Percentiles rank a stretch among this genome's conserved stretches.
These are phyloP conservation scores for Anthracocystis setariae DNA, from an alignment of 1,284 basidiomycete species.

Conservation along the genomic window DNA sequence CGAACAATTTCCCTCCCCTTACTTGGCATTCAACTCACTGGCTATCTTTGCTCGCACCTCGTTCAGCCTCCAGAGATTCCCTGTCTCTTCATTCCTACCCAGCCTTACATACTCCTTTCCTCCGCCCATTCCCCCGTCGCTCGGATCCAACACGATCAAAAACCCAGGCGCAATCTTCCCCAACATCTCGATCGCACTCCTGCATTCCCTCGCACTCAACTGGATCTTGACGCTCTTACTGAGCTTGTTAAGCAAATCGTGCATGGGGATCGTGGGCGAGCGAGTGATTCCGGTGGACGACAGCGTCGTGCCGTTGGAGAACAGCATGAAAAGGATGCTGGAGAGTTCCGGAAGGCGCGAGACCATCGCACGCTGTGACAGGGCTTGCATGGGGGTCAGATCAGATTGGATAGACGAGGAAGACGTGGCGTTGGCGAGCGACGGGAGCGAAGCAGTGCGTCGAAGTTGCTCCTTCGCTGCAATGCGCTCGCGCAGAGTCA, in stretches of 20 bases:
- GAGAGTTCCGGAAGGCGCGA: conserved; percentile 50
- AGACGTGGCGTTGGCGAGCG: conserved; percentile 6
- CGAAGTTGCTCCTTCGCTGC: conserved; percentile 51
- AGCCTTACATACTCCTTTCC: conserved; percentile 34
- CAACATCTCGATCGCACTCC: conserved; percentile 35
- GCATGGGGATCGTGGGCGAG: conserved; percentile 40
- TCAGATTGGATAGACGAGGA: background rate
- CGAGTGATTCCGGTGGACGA: conserved; percentile 24
- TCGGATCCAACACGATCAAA: conserved; percentile 29
- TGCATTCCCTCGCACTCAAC: conserved; percentile 46
- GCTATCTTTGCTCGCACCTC: conserved; percentile 21
- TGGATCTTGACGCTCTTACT: conserved; percentile 44
- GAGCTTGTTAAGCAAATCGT: conserved; percentile 41
- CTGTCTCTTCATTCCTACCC: conserved; percentile 15
- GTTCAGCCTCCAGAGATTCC: conserved; percentile 27
- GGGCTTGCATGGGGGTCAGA: conserved; percentile 27
- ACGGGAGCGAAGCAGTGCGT: conserved; percentile 27
- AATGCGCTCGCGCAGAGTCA: conserved; percentile 48
- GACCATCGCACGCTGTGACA: conserved; percentile 43
- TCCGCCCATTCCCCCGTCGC: background rate
- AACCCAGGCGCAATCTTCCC: conserved; percentile 48
- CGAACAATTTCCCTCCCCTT: background rate
- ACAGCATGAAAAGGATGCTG: conserved; percentile 56
- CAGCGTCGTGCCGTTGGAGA: conserved; percentile 42
- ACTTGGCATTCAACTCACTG: conserved; percentile 16